phyloP scores from a whole-genome alignment of 1,284 basidiomycete species.

The Naganishia cerealis region DNA sequence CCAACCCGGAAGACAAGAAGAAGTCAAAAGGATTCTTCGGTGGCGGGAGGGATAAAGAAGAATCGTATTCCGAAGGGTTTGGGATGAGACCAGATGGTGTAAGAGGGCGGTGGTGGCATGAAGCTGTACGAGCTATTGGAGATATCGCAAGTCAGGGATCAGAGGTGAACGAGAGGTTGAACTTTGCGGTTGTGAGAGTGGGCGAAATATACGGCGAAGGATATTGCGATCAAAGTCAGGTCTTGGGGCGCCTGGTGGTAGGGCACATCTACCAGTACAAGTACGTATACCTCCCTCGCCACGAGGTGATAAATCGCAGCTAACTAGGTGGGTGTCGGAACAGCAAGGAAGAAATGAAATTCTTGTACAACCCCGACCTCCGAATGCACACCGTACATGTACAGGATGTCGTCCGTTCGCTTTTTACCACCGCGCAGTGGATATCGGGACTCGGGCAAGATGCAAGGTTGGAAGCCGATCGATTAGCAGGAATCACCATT shows the following conservation, averaged over 20 bases:
- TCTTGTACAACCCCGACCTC: conserved; percentile 72
- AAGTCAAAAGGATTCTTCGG: conserved; percentile 25
- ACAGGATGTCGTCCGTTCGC: conserved; percentile 70
- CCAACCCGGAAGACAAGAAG: conserved; percentile 16
- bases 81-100: conserved; percentile 67
- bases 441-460: conserved; percentile 63
- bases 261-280: conserved; percentile 78
- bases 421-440: conserved; percentile 75
- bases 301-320: not conserved
- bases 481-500: conserved; percentile 30
- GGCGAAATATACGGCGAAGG: conserved; percentile 49
- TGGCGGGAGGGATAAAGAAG: conserved; percentile 15
- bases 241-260: conserved; percentile 69
- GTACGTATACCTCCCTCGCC: conserved; percentile 35
- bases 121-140: conserved; percentile 72
- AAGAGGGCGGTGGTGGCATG: conserved; percentile 85
- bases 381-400: conserved; percentile 76
- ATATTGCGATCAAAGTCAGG: conserved; percentile 51
- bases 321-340: conserved; percentile 2
- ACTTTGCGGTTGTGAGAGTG: conserved; percentile 67
- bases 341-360: conserved; percentile 78
- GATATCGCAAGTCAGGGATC: conserved; percentile 60
- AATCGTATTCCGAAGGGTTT: conserved; percentile 18
- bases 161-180: conserved; percentile 61
- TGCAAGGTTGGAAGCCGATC: conserved; percentile 59